These are phyloP conservation scores for Exophiala calicioides DNA, from an alignment of 2,329 filamentous ascomycete species.

Conservation along the genomic window DNA sequence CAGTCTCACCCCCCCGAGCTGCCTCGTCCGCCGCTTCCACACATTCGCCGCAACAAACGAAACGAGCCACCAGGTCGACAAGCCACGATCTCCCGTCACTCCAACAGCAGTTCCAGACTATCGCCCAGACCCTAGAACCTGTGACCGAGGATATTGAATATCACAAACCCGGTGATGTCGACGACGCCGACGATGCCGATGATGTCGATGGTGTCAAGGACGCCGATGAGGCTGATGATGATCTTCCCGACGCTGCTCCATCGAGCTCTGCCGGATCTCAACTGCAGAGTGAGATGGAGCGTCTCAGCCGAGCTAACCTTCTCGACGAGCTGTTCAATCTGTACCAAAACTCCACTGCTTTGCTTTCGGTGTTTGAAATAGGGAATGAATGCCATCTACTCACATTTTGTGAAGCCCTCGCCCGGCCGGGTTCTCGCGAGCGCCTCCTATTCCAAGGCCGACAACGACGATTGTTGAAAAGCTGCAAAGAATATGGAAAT, in stretches of 20 bases:
- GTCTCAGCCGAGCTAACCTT: constrained; percentile 22
- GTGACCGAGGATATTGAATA: constrained; percentile 11
- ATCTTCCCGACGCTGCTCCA: background rate
- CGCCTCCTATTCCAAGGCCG: constrained; percentile 33
- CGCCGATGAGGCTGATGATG: constrained; percentile 1
- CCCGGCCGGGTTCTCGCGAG: constrained; percentile 1
- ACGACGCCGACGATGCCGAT: constrained; percentile 3
- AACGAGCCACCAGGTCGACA: constrained; percentile 11
- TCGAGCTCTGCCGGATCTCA: constrained; percentile 3
- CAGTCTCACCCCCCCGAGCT: constrained; percentile 21
- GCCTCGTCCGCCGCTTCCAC: background rate
- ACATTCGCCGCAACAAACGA: constrained; percentile 13
- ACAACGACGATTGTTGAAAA: constrained; percentile 31
- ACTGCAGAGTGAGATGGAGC: constrained; percentile 12
- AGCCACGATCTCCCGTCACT: constrained; percentile 12
- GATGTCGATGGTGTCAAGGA: background rate
- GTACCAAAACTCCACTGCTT: constrained; percentile 14
- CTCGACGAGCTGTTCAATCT: constrained; percentile 22
- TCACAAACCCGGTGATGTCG: constrained; percentile 1
- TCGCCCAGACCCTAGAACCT: constrained; percentile 5
- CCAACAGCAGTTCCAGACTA: constrained; percentile 16
- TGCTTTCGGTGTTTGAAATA: constrained; percentile 17
- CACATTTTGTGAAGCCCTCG: constrained; percentile 2
- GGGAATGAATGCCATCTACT: constrained; percentile 2
- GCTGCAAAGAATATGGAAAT: constrained; percentile 34